Conservation (phyloP, 2,329 filamentous ascomycete genomes). For the Colletotrichum trifolii region DNA sequence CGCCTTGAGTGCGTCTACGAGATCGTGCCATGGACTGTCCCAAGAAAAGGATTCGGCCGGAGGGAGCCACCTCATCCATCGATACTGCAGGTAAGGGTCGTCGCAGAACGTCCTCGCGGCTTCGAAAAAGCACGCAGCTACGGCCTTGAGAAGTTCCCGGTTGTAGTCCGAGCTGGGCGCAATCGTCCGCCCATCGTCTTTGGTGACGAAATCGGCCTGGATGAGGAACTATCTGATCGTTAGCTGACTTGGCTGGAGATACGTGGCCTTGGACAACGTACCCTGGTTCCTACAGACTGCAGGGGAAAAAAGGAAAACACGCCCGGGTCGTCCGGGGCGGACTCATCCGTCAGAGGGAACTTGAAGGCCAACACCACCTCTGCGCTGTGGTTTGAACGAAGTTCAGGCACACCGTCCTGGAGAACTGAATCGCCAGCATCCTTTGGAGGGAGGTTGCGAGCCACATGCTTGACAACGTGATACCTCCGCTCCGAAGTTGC, state of each 20-base stretch:
- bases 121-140: constrained; percentile 50
- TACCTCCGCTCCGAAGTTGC: no score
- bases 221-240: constrained; percentile 52
- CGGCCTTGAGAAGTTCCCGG: constrained; percentile 43
- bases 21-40: not conserved
- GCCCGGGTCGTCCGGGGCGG: constrained; percentile 51
- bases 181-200: constrained; percentile 57
- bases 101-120: constrained; percentile 53
- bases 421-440: no score
- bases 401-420: not conserved
- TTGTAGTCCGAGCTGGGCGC: constrained; percentile 52
- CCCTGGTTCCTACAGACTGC: constrained; percentile 53
- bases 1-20: not conserved
- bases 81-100: constrained; percentile 50
- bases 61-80: constrained; percentile 60
- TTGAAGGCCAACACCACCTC: constrained; percentile 53
- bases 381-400: constrained; percentile 39
- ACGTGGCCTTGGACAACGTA: not conserved
- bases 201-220: constrained; percentile 61
- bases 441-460: no score
- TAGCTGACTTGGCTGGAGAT: not conserved
- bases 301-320: constrained; percentile 60
- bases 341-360: constrained; percentile 53
- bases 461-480: no score
- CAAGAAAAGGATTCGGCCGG: not conserved